Percentiles rank a stretch among this genome's conserved stretches.
phyloP scores from a whole-genome alignment of 495 filamentous ascomycete genomes.

The Amniculicola lignicola region DNA sequence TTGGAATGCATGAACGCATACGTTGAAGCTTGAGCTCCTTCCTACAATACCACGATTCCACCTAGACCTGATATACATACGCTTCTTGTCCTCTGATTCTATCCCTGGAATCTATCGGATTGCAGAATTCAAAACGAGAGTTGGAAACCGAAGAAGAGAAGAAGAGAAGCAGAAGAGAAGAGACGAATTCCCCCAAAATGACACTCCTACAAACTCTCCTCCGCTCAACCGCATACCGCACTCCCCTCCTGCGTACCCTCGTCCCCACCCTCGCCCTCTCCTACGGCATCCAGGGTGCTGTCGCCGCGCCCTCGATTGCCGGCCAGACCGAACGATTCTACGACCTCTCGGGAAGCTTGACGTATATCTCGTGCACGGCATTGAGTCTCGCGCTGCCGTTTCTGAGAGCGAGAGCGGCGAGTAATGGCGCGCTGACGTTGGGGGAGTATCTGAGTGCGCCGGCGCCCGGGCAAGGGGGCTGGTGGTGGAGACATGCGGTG shows the following conservation, averaged over 20 bases:
- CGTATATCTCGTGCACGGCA: slow-evolving; percentile 56
- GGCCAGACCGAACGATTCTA: slow-evolving; percentile 60
- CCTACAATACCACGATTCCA: too few species aligned
- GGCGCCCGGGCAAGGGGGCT: slow-evolving; percentile 29
- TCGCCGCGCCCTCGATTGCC: slow-evolving; percentile 58
- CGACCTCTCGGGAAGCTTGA: slow-evolving; percentile 61
- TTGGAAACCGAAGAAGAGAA: too few species aligned
- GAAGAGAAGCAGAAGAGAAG: too few species aligned
- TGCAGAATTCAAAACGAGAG: too few species aligned
- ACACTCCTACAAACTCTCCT: slow-evolving; percentile 44
- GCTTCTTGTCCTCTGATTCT: too few species aligned
- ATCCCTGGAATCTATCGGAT: too few species aligned
- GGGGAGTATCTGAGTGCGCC: slow-evolving; percentile 23
- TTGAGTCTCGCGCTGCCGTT: slow-evolving; percentile 58
- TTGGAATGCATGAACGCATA: too few species aligned
- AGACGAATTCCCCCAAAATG: too few species aligned
- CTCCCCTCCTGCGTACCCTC: slow-evolving; percentile 57
- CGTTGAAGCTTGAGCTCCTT: too few species aligned
- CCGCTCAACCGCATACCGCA: slow-evolving; percentile 54
- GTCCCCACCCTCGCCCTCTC: slow-evolving; percentile 57
- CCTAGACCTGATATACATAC: too few species aligned
- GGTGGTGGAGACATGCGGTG: slow-evolving; percentile 62
- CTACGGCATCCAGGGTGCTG: slow-evolving; percentile 53
- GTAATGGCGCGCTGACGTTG: slow-evolving; percentile 35
- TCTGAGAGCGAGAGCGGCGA: slow-evolving; percentile 39